Evolutionary conservation across 1,284 basidiomycete genomes (phyloP), one percentile per base, ranked within the genome.

Genomic region (Irpex sp.): DNA sequence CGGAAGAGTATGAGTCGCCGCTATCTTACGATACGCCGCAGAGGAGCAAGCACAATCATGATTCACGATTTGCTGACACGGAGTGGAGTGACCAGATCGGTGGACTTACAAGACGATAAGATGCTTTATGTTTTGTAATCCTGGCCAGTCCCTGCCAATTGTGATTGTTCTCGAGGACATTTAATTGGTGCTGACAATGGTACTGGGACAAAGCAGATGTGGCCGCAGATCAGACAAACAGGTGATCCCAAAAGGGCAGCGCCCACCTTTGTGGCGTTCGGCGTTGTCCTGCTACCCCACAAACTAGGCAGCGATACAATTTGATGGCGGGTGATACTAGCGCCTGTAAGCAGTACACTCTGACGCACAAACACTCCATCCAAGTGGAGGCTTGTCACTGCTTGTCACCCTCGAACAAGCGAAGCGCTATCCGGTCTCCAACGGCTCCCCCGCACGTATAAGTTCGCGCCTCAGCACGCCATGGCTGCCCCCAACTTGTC

Each of bases 1-100:
- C 76, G 58, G 76, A 75, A 63, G 81, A 82, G 68, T 83, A 85
- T 0, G 83, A 85, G 65, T 82, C 83, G 21, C 83, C 83, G 65
- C 83, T 85, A 26, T 9, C 15, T 17, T 9, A 37, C 17, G 19
- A 59, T 57, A 19, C 47, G 50, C 17, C 15, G 9, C 26, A 51
- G 50, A 26, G 9, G 46, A 19, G 13, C 17, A 47, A 47, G 46
- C 13, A 19, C 13, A 47, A 47, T 47, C 19, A 51, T 51, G 17
- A 19, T 19, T 51, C 17, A 19, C 39, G n/a, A 33, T 33, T 33
- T 46, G 39, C n/a, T 15, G 11, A 46, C 39, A 33, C 31, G 31
- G 31, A 46, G 39, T 46, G n/a, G 39, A 46, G 39, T 46, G n/a
- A 4, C 39, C 7, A 13, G 39, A 5, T 46, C n/a, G 39, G 39